Conservation (phyloP, 129 eudicot species). For the Erigeron canadensis region DNA sequence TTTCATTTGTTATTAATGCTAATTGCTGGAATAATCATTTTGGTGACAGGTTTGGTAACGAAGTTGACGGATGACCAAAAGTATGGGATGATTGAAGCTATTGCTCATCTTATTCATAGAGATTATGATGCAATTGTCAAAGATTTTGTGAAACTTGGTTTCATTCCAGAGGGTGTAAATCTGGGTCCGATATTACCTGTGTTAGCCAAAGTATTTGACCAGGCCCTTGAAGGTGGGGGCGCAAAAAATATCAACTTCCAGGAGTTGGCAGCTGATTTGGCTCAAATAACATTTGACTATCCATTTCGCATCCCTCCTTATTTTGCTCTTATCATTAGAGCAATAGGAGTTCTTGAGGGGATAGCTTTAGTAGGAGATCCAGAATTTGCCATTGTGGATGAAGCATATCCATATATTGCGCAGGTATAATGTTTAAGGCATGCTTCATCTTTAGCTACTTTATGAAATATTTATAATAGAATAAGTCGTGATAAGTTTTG, state of each 20-base stretch:
- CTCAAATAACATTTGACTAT: constrained; percentile 97
- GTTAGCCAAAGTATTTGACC: constrained; percentile 97
- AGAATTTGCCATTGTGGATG: constrained; percentile 97
- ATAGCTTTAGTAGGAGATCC: constrained; percentile 98
- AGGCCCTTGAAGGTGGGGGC: constrained; percentile 99
- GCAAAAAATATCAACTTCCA: constrained; percentile 96
- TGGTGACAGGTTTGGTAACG: constrained; percentile 76
- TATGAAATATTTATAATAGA: neutral
- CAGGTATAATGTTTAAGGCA: constrained; percentile 54
- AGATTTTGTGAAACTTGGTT: constrained; percentile 95
- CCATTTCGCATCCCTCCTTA: constrained; percentile 98
- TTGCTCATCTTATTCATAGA: constrained; percentile 96
- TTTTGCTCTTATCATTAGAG: constrained; percentile 96
- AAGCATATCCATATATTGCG: constrained; percentile 98
- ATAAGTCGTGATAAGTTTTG: neutral
- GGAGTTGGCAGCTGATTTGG: constrained; percentile 95
- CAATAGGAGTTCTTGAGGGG: constrained; percentile 99
- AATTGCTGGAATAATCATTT: constrained; percentile 18
- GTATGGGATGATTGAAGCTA: constrained; percentile 99
- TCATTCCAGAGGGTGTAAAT: constrained; percentile 91
- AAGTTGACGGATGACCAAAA: constrained; percentile 95
- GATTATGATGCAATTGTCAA: constrained; percentile 95
- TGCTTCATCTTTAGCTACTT: neutral
- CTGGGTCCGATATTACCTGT: constrained; percentile 96
- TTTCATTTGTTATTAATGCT: neutral